Percentiles rank a stretch among this genome's conserved stretches.
phyloP scores from a whole-genome alignment of 176 grass and related monocot genomes.

The Oryza punctata region DNA sequence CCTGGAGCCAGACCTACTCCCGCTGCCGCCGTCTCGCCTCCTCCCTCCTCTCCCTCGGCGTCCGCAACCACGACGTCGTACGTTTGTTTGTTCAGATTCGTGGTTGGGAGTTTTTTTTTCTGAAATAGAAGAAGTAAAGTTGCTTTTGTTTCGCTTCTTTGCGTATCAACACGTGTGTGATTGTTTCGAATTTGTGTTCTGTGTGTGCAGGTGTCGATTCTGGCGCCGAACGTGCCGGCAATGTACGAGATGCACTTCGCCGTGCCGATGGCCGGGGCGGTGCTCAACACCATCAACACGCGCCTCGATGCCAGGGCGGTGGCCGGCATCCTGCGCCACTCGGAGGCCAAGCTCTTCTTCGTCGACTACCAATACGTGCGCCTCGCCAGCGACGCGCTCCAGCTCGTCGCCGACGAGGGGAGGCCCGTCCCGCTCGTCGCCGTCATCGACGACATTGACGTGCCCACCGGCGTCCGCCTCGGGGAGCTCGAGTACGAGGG shows the following conservation, averaged over 20 bases:
- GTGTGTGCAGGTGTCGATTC: constrained; percentile 47
- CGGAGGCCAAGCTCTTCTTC: constrained; percentile 64
- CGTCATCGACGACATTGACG: constrained; percentile 61
- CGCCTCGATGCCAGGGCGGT: constrained; percentile 68
- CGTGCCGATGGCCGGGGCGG: constrained; percentile 75
- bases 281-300: constrained; percentile 81
- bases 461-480: constrained; percentile 47
- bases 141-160: too few relatives aligned
- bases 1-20: constrained; percentile 50
- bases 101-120: too few relatives aligned
- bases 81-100: too few relatives aligned
- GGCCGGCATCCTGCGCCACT: constrained; percentile 62
- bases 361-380: constrained; percentile 57
- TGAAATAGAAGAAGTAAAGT: too few relatives aligned
- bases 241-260: constrained; percentile 86
- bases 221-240: constrained; percentile 72
- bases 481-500: constrained; percentile 69
- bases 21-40: constrained; percentile 71
- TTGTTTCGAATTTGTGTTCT: background rate
- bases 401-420: background rate
- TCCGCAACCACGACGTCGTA: constrained; percentile 57
- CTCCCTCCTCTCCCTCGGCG: constrained; percentile 44
- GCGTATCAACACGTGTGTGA: too few relatives aligned
- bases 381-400: constrained; percentile 61
- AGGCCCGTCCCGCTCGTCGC: constrained; percentile 46